These are phyloP conservation scores for Agaricales sp. DNA, from an alignment of 1,284 basidiomycete species.

Conservation along the genomic window DNA sequence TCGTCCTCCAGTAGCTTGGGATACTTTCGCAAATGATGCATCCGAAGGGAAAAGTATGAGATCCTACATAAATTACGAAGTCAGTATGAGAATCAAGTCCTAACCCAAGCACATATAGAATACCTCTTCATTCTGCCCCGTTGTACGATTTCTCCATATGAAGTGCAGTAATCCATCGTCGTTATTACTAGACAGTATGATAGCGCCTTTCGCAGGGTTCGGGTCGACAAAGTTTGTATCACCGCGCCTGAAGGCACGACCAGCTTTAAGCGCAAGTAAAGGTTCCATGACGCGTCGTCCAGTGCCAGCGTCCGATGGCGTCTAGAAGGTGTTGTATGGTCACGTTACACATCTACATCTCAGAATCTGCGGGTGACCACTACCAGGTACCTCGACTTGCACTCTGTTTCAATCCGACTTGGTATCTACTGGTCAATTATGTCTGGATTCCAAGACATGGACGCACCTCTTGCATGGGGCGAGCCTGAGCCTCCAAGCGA, in stretches of 20 bases:
- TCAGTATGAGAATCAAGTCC: slow-evolving; percentile 1
- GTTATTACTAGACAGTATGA: slow-evolving; percentile 48
- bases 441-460: slow-evolving; percentile 43
- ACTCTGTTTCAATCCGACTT: too few species aligned
- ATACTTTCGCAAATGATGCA: slow-evolving; percentile 62
- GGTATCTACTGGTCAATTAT: too few species aligned
- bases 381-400: too few species aligned
- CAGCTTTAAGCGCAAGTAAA: slow-evolving; percentile 74
- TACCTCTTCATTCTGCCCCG: slow-evolving; percentile 51
- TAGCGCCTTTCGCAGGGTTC: slow-evolving; percentile 56
- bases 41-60: slow-evolving; percentile 72
- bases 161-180: slow-evolving; percentile 73
- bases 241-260: slow-evolving; percentile 57
- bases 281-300: slow-evolving; percentile 26
- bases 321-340: neutral
- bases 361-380: too few species aligned
- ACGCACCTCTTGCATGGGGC: slow-evolving; percentile 56
- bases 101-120: slow-evolving; percentile 3
- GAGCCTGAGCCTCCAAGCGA: slow-evolving; percentile 39
- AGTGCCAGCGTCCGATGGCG: too few species aligned
- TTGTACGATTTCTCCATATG: slow-evolving; percentile 63
- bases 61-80: slow-evolving; percentile 34
- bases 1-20: slow-evolving; percentile 48
- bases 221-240: slow-evolving; percentile 60
- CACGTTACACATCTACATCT: slow-evolving; percentile 20